phyloP scores from a whole-genome alignment of 2,329 filamentous ascomycete genomes.

The Alternaria angustiovoidea region DNA sequence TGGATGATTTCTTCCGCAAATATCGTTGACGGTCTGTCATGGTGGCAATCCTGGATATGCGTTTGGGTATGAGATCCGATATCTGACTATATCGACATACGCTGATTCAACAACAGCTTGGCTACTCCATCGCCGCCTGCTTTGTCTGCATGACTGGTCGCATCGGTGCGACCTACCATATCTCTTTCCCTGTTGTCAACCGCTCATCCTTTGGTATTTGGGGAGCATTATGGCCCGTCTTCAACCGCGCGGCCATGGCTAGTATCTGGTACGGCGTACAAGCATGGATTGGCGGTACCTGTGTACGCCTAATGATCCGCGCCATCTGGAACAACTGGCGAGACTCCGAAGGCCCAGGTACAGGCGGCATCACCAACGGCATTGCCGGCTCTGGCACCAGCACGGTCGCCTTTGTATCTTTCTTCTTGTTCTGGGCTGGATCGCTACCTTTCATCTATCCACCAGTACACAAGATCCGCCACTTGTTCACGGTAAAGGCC shows the following conservation, averaged over 20 bases:
- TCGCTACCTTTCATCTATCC: constrained; percentile 89
- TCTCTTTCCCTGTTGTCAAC: constrained; percentile 83
- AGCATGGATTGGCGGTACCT: constrained; percentile 80
- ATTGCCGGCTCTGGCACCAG: constrained; percentile 75
- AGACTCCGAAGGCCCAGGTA: constrained; percentile 37
- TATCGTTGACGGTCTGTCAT: constrained; percentile 79
- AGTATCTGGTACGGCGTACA: constrained; percentile 91
- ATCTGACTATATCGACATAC: background rate
- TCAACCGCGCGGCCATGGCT: constrained; percentile 87
- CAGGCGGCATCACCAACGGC: constrained; percentile 67
- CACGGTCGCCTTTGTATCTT: constrained; percentile 79
- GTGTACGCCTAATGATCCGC: constrained; percentile 87
- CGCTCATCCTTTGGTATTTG: constrained; percentile 86
- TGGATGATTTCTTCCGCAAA: constrained; percentile 93
- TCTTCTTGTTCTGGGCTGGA: constrained; percentile 85
- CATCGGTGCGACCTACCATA: constrained; percentile 87
- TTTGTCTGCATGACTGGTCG: constrained; percentile 79
- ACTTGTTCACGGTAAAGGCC: constrained; percentile 90
- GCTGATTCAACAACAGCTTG: constrained; percentile 55
- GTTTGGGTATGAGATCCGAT: constrained; percentile 66
- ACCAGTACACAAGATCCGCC: constrained; percentile 85
- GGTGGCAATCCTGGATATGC: constrained; percentile 84
- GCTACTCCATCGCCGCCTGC: constrained; percentile 77
- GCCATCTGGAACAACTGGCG: constrained; percentile 79
- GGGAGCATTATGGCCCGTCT: constrained; percentile 87